phyloP scores from a whole-genome alignment of 306 rosid species.

The Cicer cuneatum region DNA sequence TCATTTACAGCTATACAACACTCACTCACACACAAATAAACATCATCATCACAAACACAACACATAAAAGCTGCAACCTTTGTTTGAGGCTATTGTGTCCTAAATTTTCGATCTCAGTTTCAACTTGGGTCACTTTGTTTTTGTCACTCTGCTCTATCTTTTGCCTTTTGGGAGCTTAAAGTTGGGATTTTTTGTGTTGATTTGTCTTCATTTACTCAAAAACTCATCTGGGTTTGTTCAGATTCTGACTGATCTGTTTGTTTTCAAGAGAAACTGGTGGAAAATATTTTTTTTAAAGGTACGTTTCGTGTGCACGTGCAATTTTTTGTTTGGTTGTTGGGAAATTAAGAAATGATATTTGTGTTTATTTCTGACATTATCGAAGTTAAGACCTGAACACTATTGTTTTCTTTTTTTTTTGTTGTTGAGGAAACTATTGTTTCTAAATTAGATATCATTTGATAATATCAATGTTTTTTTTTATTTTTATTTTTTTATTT shows the following conservation, averaged over 20 bases:
- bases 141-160: neutral
- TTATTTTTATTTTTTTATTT: neutral
- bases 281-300: conserved; percentile 49
- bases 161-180: neutral
- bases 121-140: conserved; percentile 13
- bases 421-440: neutral
- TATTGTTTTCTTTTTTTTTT: too few species aligned
- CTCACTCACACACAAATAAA: neutral
- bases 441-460: conserved; percentile 9
- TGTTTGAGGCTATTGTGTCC: neutral
- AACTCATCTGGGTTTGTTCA: conserved; percentile 42
- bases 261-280: conserved; percentile 30
- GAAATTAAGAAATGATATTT: conserved; percentile 28
- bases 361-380: neutral
- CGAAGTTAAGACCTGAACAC: conserved; percentile 2
- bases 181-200: conserved; percentile 33
- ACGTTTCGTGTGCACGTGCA: conserved; percentile 22
- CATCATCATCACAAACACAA: conserved; percentile 1
- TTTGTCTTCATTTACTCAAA: conserved; percentile 45
- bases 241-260: conserved; percentile 38
- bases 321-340: conserved; percentile 27
- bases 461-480: conserved; percentile 26
- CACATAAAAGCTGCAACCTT: conserved; percentile 1
- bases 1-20: conserved; percentile 36
- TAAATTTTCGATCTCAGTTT: neutral